Conservation (phyloP, 2,329 filamentous ascomycete genomes). For the Fusarium tjaetaba region DNA sequence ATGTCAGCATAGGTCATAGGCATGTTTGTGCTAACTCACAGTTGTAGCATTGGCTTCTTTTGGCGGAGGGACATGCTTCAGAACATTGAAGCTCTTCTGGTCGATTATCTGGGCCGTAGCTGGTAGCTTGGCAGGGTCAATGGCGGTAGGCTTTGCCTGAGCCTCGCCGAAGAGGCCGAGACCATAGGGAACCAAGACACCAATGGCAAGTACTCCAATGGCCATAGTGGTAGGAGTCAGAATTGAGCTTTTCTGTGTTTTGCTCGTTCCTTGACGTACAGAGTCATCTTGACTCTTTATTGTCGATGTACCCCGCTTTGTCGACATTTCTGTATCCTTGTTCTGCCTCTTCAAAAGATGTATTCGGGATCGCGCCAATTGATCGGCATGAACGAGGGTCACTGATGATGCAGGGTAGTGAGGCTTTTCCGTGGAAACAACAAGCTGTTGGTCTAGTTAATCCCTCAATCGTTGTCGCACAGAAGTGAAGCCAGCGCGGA, state of each 20-base stretch:
- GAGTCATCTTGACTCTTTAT: not conserved
- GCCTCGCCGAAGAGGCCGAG: not conserved
- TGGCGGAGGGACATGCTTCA: conserved; percentile 27
- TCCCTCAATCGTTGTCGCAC: not conserved
- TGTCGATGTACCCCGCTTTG: conserved; percentile 15
- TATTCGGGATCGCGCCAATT: not conserved
- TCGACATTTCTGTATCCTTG: not conserved
- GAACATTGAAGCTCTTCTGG: conserved; percentile 38
- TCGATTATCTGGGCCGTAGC: conserved; percentile 35
- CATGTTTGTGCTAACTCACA: not conserved
- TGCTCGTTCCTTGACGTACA: not conserved
- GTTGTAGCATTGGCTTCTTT: conserved; percentile 33
- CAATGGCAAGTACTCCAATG: conserved; percentile 1
- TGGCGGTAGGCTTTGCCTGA: not conserved
- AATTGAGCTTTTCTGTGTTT: not conserved
- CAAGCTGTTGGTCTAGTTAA: not conserved
- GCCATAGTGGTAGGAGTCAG: not conserved
- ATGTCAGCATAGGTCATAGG: accelerated
- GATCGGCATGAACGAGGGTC: too few relatives aligned
- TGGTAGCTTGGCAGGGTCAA: conserved; percentile 6
- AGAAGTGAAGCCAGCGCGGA: not conserved
- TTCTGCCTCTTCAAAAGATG: not conserved
- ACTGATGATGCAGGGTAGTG: not conserved
- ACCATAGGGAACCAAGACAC: not conserved
- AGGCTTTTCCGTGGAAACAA: not conserved